Percentiles rank a stretch among this genome's conserved stretches.
Conservation (phyloP, 2,329 filamentous ascomycete species). For the Apiospora malaysiana region DNA sequence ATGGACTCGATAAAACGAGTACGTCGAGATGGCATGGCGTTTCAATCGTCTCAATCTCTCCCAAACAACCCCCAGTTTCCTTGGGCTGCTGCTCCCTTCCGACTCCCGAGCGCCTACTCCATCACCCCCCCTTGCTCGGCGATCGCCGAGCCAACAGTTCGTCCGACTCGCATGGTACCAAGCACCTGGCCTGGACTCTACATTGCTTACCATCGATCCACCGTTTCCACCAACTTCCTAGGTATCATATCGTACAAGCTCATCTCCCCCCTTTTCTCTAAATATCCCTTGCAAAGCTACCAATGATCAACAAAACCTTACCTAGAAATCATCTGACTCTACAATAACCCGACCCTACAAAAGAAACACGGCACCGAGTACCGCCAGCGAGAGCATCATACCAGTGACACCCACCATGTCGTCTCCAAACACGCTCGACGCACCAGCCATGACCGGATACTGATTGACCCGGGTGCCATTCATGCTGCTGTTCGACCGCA, state of each 20-base stretch:
- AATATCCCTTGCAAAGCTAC: not conserved
- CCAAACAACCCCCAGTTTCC: not conserved
- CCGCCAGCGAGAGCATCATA: constrained; percentile 31
- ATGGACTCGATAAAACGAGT: not conserved
- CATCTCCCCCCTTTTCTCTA: not conserved
- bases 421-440: constrained; percentile 10
- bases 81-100: not conserved
- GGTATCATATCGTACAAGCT: constrained; percentile 8
- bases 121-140: not conserved
- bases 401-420: constrained; percentile 29
- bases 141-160: not conserved
- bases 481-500: not conserved
- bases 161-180: not conserved
- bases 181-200: not conserved
- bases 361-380: constrained; percentile 33
- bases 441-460: constrained; percentile 20
- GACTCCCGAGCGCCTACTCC: too few relatives aligned
- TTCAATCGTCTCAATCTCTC: not conserved
- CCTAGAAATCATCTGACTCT: not conserved
- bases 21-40: not conserved
- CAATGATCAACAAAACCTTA: not conserved
- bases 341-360: constrained; percentile 25
- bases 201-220: not conserved
- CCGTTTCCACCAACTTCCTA: not conserved
- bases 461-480: not conserved